phyloP scores from a whole-genome alignment of 495 filamentous ascomycete species.

The Alectoria sarmentosa region DNA sequence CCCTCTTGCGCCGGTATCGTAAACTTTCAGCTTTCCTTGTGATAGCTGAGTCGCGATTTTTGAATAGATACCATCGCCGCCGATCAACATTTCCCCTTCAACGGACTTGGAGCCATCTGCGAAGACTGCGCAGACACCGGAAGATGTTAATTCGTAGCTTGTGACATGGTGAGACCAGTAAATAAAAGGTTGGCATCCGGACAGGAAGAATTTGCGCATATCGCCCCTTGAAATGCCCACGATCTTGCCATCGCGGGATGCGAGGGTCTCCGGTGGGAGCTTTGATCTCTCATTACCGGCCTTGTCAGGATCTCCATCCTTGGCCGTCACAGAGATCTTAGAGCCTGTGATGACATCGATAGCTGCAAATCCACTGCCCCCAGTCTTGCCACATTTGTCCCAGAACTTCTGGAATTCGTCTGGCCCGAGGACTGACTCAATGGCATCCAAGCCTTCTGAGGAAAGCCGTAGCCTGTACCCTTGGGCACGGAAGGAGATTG shows the following conservation, averaged over 20 bases:
- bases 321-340: not conserved
- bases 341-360: slow-evolving; percentile 41
- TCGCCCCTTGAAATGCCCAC: slow-evolving; percentile 46
- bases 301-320: not conserved
- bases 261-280: slow-evolving; percentile 26
- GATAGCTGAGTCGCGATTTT: slow-evolving; percentile 45
- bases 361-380: slow-evolving; percentile 38
- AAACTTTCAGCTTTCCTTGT: slow-evolving; percentile 42
- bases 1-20: slow-evolving; percentile 46
- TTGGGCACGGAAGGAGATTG: slow-evolving; percentile 35
- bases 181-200: slow-evolving; percentile 39
- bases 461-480: slow-evolving; percentile 45
- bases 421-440: slow-evolving; percentile 36
- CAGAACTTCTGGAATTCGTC: slow-evolving; percentile 40
- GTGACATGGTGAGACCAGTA: slow-evolving; percentile 42
- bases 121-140: slow-evolving; percentile 41
- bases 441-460: not conserved
- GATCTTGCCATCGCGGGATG: slow-evolving; percentile 42
- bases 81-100: slow-evolving; percentile 43
- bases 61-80: slow-evolving; percentile 48
- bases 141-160: slow-evolving; percentile 40
- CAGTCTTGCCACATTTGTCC: slow-evolving; percentile 46
- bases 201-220: slow-evolving; percentile 42
- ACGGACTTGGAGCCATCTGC: slow-evolving; percentile 44
- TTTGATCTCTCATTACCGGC: not conserved